Percentiles rank a stretch among this genome's conserved stretches.
These are phyloP conservation scores for Xylaria polymorpha DNA, from an alignment of 2,329 filamentous ascomycete species.

Conservation along the genomic window DNA sequence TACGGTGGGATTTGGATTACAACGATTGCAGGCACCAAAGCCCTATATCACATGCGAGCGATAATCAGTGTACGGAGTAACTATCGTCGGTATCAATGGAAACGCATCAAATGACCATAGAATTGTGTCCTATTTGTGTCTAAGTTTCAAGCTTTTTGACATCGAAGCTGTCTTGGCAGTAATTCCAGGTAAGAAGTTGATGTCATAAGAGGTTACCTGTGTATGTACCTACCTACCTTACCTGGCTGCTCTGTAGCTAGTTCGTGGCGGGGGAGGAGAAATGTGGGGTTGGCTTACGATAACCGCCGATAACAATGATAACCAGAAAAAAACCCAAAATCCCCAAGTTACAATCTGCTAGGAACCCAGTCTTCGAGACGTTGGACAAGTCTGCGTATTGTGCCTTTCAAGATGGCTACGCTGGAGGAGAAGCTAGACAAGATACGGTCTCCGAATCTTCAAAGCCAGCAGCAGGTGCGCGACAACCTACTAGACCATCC, in stretches of 20 bases:
- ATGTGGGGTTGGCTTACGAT: conserved; percentile 47
- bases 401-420: conserved; percentile 59
- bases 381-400: conserved; percentile 36
- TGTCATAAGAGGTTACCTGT: neutral
- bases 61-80: conserved; percentile 30
- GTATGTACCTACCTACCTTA: neutral
- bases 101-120: neutral
- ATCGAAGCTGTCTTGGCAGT: neutral
- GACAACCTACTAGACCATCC: neutral
- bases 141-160: neutral
- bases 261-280: conserved; percentile 39
- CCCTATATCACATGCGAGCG: conserved; percentile 32
- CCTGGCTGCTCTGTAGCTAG: neutral
- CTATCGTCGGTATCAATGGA: conserved; percentile 24
- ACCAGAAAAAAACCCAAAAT: conserved; percentile 45
- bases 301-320: conserved; percentile 46
- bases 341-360: conserved; percentile 22
- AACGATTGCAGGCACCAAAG: conserved; percentile 22
- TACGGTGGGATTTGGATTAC: conserved; percentile 31
- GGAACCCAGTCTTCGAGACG: conserved; percentile 21
- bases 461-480: conserved; percentile 90
- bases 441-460: conserved; percentile 95
- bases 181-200: neutral
- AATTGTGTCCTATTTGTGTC: neutral
- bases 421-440: conserved; percentile 94